These are phyloP conservation scores for Fusarium buharicum DNA, from an alignment of 2,329 filamentous ascomycete species.

Conservation along the genomic window DNA sequence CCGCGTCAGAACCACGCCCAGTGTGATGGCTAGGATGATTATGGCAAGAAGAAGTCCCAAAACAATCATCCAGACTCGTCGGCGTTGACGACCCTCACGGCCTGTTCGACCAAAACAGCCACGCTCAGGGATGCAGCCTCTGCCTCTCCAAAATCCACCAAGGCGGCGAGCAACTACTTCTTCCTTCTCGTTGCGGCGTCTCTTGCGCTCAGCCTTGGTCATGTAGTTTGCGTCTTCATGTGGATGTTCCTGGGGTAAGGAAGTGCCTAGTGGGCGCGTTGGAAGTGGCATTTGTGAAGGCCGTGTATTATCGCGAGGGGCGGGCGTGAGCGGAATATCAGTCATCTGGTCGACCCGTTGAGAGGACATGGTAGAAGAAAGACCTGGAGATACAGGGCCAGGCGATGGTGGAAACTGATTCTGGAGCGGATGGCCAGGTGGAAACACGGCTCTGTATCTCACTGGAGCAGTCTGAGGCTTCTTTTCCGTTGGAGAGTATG, in stretches of 20 bases:
- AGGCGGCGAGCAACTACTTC: conserved; percentile 67
- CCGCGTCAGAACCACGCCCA: conserved; percentile 66
- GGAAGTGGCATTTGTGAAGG: conserved; percentile 51
- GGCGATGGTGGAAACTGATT: conserved; percentile 66
- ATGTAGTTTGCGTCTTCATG: conserved; percentile 53
- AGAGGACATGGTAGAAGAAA: conserved; percentile 70
- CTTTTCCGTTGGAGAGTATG: conserved; percentile 63
- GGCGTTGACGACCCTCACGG: conserved; percentile 70
- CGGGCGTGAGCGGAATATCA: conserved; percentile 66
- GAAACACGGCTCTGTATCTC: conserved; percentile 68
- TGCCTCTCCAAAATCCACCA: conserved; percentile 72
- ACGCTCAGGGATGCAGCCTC: conserved; percentile 69
- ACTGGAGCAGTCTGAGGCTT: conserved; percentile 49
- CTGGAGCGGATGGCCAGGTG: conserved; percentile 62
- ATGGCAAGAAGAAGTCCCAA: conserved; percentile 62
- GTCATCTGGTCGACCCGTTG: conserved; percentile 69
- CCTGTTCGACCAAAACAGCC: conserved; percentile 73
- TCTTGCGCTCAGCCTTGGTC: conserved; percentile 61
- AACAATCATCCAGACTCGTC: conserved; percentile 68
- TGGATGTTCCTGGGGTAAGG: conserved; percentile 58
- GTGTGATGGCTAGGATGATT: conserved; percentile 66
- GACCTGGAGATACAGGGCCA: conserved; percentile 69
- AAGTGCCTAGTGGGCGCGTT: conserved; percentile 57
- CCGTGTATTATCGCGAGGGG: conserved; percentile 36
- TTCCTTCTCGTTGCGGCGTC: conserved; percentile 71